These are phyloP conservation scores for Opeltia flavorubescens DNA, from an alignment of 495 filamentous ascomycete species.

Conservation along the genomic window DNA sequence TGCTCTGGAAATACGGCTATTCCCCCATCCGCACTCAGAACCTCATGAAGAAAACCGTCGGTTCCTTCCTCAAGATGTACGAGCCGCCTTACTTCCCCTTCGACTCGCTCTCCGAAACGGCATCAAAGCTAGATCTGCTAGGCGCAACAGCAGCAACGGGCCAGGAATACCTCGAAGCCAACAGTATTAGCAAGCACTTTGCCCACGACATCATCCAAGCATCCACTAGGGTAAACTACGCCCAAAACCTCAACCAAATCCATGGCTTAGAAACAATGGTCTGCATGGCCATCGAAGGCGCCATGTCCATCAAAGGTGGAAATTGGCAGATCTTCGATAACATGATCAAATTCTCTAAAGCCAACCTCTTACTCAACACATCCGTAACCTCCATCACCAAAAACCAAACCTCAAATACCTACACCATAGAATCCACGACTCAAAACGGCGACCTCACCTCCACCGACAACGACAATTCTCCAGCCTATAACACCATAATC, in stretches of 20 bases:
- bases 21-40: conserved; percentile 60
- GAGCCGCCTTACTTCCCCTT: conserved; percentile 74
- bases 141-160: conserved; percentile 56
- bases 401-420: conserved; percentile 28
- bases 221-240: conserved; percentile 90
- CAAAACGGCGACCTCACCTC: conserved; percentile 2
- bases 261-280: conserved; percentile 91
- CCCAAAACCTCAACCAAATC: conserved; percentile 68
- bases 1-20: conserved; percentile 76
- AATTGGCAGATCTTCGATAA: conserved; percentile 91
- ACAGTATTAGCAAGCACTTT: conserved; percentile 51
- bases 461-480: conserved; percentile 6
- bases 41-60: conserved; percentile 57
- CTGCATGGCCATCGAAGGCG: conserved; percentile 79
- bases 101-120: conserved; percentile 50
- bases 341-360: conserved; percentile 54
- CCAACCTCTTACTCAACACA: conserved; percentile 52
- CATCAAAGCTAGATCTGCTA: conserved; percentile 49
- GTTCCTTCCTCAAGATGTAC: conserved; percentile 70
- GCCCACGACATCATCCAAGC: conserved; percentile 80
- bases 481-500: conserved; percentile 65
- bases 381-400: conserved; percentile 47
- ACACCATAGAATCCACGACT: conserved; percentile 30
- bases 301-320: conserved; percentile 64
- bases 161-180: conserved; percentile 50